Evolutionary conservation across 2,329 filamentous ascomycete genomes (phyloP), one percentile per base, ranked within the genome.

Genomic region (Phaeosphaeriaceae sp.): DNA sequence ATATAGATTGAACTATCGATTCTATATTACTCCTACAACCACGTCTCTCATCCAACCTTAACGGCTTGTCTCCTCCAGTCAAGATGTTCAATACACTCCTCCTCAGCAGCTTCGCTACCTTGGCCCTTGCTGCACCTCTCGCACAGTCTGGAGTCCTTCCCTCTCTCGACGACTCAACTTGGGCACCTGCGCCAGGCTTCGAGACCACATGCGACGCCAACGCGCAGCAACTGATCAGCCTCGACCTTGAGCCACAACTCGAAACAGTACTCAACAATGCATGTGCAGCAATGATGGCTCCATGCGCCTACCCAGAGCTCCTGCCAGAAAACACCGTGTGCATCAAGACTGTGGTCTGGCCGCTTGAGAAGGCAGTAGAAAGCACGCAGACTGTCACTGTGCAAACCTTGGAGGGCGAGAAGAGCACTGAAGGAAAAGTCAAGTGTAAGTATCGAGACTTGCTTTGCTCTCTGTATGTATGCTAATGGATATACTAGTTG

Each of bases 201-300:
- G 51, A 45, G 17, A 50, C 56, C 13, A 57, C 56, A 17, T 74
- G 71, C 63, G 61, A 70, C 44, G 53, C 46, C n/a, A 47, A 48
- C 7, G 61, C 63, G 21, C 62, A 65, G 47, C 67, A 69, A 41
- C 61, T 57, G 44, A 60, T 73, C 19, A 60, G 62, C 51, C 65
- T 71, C 31, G 51, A 60, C 49, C 58, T 61, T 7, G 68, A 65
- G 11, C 62, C 68, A 7, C 65, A 67, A 42, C 47, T 68, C 9
- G 57, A 66, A 19, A 58, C 56, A 3, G 60, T 71, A 6, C 44
- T 72, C 24, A 62, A 70, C 33, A 48, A 71, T 42, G 71, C 69
- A 42, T 74, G 71, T 45, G 68, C 63, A 17, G 67, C 61, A 19
- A 71, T 74, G 63, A 68, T 74, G 63, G 67, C 68, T 1, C 24